Conservation (phyloP, 768 basidiomycete species). For the Auriscalpium vulgare region DNA sequence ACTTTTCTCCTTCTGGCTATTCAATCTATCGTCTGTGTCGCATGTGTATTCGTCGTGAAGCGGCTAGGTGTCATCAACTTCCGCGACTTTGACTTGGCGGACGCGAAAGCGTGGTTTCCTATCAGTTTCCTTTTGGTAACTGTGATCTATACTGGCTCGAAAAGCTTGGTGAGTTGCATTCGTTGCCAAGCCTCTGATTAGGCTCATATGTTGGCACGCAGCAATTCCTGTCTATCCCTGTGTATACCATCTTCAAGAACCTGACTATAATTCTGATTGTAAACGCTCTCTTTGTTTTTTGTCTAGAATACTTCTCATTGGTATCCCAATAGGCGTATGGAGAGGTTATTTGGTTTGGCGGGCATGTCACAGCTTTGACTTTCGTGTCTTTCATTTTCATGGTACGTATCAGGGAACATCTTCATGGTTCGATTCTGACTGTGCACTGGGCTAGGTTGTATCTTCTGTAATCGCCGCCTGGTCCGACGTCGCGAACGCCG, state of each 20-base stretch:
- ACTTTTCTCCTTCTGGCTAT: constrained; percentile 90
- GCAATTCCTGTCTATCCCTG: constrained; percentile 96
- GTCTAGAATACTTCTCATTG: neutral
- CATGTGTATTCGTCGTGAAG: constrained; percentile 70
- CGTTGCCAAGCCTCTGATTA: neutral
- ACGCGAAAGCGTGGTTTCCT: constrained; percentile 92
- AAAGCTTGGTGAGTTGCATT: constrained; percentile 71
- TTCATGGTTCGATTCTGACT: neutral
- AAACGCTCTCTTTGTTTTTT: constrained; percentile 21
- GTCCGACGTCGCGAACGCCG: constrained; percentile 47
- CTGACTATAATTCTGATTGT: constrained; percentile 98
- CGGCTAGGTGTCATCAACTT: constrained; percentile 74
- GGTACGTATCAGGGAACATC: constrained; percentile 36
- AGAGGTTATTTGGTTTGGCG: constrained; percentile 95
- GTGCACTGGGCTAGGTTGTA: constrained; percentile 50
- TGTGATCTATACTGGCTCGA: constrained; percentile 97
- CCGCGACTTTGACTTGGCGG: constrained; percentile 70
- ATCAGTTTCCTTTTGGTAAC: constrained; percentile 86
- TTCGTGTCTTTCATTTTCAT: constrained; percentile 88
- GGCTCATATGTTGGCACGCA: constrained; percentile 23
- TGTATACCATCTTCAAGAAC: constrained; percentile 99
- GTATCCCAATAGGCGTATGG: constrained; percentile 71
- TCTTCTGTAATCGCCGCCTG: constrained; percentile 98
- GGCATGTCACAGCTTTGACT: constrained; percentile 78
- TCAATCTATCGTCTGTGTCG: constrained; percentile 82